A percentile compares a stretch with the other conserved stretches of the same genome.
Evolutionary conservation across 192 early-diverging fungal species (phyloP).

Genomic region (Rhizoclosmatium globosum): DNA sequence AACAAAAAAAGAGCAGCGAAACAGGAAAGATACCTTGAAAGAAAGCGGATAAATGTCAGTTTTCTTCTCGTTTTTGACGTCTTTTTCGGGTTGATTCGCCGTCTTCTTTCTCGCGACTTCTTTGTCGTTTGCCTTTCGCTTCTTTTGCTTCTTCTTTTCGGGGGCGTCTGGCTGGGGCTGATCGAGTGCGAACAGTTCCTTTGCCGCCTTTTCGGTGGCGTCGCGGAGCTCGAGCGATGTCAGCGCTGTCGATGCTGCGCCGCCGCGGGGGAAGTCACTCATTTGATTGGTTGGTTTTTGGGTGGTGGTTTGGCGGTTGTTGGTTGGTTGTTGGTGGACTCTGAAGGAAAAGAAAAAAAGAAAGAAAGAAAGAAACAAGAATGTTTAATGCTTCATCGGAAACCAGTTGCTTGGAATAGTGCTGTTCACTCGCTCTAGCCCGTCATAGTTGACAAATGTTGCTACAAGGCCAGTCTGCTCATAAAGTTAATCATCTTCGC

Average conservation of each 20-base stretch:
- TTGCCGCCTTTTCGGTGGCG: constrained; percentile 75
- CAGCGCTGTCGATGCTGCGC: constrained; percentile 65
- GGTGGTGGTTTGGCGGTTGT: neutral
- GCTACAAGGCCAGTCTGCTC: constrained; percentile 13
- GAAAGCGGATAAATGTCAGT: constrained; percentile 55
- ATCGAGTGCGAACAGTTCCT: constrained; percentile 62
- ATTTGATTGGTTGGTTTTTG: neutral
- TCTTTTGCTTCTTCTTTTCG: constrained; percentile 43
- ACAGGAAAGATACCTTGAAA: constrained; percentile 62
- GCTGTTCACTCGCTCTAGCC: neutral
- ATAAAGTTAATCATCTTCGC: neutral
- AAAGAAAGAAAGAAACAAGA: constrained; percentile 11
- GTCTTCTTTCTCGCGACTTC: neutral
- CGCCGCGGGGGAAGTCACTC: constrained; percentile 85
- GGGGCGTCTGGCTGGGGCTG: neutral
- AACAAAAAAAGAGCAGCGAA: neutral
- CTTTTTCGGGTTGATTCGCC: neutral
- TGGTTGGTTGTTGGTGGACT: neutral
- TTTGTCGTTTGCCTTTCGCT: constrained; percentile 5
- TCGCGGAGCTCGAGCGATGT: constrained; percentile 87
- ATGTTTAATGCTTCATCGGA: no score
- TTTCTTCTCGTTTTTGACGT: neutral
- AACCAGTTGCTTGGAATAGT: constrained; percentile 13
- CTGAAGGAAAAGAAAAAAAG: constrained; percentile 11
- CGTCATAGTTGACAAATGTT: constrained; percentile 30